phyloP scores from a whole-genome alignment of 495 filamentous ascomycete genomes.

The Margaritispora aquatica region DNA sequence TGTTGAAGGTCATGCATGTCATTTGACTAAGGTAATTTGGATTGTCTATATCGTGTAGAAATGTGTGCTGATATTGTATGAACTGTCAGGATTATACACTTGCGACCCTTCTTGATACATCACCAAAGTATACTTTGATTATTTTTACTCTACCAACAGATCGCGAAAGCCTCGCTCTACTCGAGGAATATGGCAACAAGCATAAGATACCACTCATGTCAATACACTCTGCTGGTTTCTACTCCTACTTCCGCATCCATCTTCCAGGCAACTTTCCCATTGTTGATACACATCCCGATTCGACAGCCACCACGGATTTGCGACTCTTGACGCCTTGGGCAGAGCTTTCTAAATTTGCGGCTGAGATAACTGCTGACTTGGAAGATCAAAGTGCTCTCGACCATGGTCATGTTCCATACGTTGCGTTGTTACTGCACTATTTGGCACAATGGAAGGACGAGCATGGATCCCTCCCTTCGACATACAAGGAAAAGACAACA shows the following conservation, averaged over 20 bases:
- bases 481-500: slow-evolving; percentile 80
- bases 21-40: slow-evolving; percentile 25
- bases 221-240: slow-evolving; percentile 82
- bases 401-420: slow-evolving; percentile 90
- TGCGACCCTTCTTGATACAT: slow-evolving; percentile 27
- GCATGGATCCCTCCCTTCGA: slow-evolving; percentile 60
- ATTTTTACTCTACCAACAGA: slow-evolving; percentile 67
- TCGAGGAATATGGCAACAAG: slow-evolving; percentile 51
- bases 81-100: slow-evolving; percentile 22
- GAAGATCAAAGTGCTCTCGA: slow-evolving; percentile 68
- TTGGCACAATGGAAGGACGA: slow-evolving; percentile 74
- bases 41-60: neutral
- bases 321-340: slow-evolving; percentile 84
- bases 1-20: slow-evolving; percentile 63
- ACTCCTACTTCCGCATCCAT: slow-evolving; percentile 72
- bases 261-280: slow-evolving; percentile 80
- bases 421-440: slow-evolving; percentile 79
- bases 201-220: slow-evolving; percentile 72
- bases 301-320: slow-evolving; percentile 77
- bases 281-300: slow-evolving; percentile 93
- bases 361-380: slow-evolving; percentile 56
- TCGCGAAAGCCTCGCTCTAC: slow-evolving; percentile 46
- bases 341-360: slow-evolving; percentile 62
- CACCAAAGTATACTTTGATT: slow-evolving; percentile 57
- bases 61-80: neutral